Percentiles rank a stretch among this genome's conserved stretches.
These are phyloP conservation scores for Ustilago lituana DNA, from an alignment of 1,284 basidiomycete species.

Conservation along the genomic window DNA sequence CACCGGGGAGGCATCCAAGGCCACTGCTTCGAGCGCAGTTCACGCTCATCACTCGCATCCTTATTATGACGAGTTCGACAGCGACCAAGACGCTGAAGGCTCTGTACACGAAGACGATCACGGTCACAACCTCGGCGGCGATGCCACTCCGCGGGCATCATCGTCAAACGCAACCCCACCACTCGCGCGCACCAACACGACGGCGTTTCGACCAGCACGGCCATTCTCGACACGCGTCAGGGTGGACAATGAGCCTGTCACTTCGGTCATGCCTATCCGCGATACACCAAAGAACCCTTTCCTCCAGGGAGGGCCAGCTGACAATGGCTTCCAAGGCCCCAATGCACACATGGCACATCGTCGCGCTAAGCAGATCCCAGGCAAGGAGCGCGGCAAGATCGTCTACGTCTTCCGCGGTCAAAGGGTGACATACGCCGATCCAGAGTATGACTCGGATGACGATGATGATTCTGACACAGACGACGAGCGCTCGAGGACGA, in stretches of 20 bases:
- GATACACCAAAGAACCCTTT: slow-evolving; percentile 63
- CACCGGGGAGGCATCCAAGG: not conserved
- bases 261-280: slow-evolving; percentile 34
- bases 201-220: slow-evolving; percentile 20
- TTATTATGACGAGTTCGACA: slow-evolving; percentile 34
- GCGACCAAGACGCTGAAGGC: slow-evolving; percentile 37
- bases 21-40: not conserved
- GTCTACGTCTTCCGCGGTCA: slow-evolving; percentile 60
- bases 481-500: slow-evolving; percentile 15
- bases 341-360: slow-evolving; percentile 27
- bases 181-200: not conserved
- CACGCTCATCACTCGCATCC: slow-evolving; percentile 8
- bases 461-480: slow-evolving; percentile 40
- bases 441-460: slow-evolving; percentile 52
- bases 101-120: slow-evolving; percentile 14
- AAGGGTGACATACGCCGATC: slow-evolving; percentile 52
- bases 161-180: slow-evolving; percentile 15
- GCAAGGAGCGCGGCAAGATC: slow-evolving; percentile 47
- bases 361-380: slow-evolving; percentile 36
- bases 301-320: slow-evolving; percentile 63
- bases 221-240: slow-evolving; percentile 20
- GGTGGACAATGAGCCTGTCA: slow-evolving; percentile 28
- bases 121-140: not conserved
- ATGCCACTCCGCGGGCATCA: slow-evolving; percentile 17
- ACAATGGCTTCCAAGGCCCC: slow-evolving; percentile 56